Base-by-base conservation (phyloP, 257 asterid species). In the Gynochthodes officinalis region DNA sequence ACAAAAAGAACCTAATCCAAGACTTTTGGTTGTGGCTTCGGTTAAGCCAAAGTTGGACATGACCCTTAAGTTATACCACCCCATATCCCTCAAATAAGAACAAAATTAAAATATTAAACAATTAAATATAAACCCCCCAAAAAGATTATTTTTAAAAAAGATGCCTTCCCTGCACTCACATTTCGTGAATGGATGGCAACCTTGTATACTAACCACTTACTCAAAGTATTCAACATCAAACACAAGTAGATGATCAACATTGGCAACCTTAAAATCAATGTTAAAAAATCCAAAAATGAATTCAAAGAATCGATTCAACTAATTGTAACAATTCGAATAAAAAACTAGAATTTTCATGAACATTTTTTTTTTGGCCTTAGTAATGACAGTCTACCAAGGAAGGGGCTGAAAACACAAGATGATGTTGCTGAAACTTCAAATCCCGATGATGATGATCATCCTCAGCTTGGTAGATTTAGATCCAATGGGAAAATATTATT, bases 121-220 rank as follows among this genome's bases (percentile, higher is more conserved):
- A 49, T 37, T 49, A 5, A 8, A 19, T 61, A n/a, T 52, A 50
- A 59, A 21, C 15, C 32, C 52, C 7, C 8, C 11, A 27, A 55
- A 48, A 37, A 53, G 61, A 49, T 67, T n/a, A n/a, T n/a, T n/a
- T n/a, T n/a, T n/a, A n/a, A n/a, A 71, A 83, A 77, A 77, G 84
- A 83, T 78, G 83, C 80, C 79, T 50, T 77, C 46, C 77, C 52
- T 86, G n/a, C 90, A 78, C 89, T 79, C 75, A 77, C 92, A 82
- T 89, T 90, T 84, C 88, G 92, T 90, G 89, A 83, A 81, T 79
- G 86, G 78, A 84, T 82, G 88, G 86, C 87, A 84, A 89, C 82
- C 80, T 55, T 75, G 88, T 83, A 86, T 75, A 79, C 84, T 87
- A 79, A 80, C 93, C 88, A 76, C 87, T 81, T 76, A 61, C 80